Conservation (phyloP, 2,329 filamentous ascomycete genomes). For the Falciphora oryzae region DNA sequence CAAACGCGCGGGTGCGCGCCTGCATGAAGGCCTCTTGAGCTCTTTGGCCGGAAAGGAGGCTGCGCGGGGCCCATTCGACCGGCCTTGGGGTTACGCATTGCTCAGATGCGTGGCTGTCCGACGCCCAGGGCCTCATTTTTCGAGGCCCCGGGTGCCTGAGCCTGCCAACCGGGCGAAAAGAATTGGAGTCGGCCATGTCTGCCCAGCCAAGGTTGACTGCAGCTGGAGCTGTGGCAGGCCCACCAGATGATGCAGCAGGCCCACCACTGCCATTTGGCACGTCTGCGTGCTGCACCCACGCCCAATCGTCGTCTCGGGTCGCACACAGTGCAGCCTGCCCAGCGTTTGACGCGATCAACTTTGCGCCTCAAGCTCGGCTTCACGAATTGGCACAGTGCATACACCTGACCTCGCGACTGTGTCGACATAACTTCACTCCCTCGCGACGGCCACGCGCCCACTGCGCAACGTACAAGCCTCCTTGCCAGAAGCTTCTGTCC, state of each 20-base stretch:
- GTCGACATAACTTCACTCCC: not conserved
- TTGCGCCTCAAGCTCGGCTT: too few species aligned
- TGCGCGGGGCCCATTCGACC: too few species aligned
- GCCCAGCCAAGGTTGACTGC: constrained; percentile 1
- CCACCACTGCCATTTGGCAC: not conserved
- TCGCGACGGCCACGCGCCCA: not conserved
- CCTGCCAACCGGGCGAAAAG: not conserved
- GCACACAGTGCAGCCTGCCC: not conserved
- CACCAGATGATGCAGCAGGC: too few species aligned
- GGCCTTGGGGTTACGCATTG: too few species aligned
- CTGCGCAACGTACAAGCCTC: not conserved
- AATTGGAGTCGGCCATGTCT: not conserved
- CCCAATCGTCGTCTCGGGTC: not conserved
- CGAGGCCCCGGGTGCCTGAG: not conserved
- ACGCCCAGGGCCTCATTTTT: not conserved
- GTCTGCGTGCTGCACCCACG: not conserved
- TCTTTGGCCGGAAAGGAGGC: too few species aligned
- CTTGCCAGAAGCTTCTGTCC: not conserved
- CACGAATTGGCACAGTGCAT: not conserved
- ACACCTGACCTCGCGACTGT: not conserved
- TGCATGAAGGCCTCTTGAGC: not conserved
- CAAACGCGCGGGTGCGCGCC: not conserved
- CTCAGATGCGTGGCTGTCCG: too few species aligned
- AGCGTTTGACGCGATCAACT: not conserved
- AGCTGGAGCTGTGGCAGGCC: not conserved